phyloP scores from a whole-genome alignment of 2,329 filamentous ascomycete genomes.

The Mycosphaerella sp. region DNA sequence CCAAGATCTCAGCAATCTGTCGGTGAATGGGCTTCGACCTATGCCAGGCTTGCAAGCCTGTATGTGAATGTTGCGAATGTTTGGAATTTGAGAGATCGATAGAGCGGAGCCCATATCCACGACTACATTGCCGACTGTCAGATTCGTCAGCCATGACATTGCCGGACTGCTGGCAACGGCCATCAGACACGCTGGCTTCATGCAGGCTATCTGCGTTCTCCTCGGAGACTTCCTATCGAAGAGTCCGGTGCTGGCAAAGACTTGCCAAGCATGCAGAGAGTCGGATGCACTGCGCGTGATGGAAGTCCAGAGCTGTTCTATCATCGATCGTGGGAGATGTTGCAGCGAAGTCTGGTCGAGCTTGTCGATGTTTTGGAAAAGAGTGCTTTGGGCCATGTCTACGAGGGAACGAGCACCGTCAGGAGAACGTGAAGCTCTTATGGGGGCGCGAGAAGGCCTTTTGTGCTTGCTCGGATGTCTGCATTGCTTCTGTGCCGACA shows the following conservation, averaged over 20 bases:
- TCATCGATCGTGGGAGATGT: slow-evolving; percentile 7
- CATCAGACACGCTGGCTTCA: neutral
- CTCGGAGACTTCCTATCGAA: neutral
- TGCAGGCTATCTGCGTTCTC: neutral
- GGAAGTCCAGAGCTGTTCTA: slow-evolving; percentile 18
- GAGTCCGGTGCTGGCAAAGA: slow-evolving; percentile 6
- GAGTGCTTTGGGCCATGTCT: slow-evolving; percentile 12
- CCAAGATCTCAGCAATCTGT: slow-evolving; percentile 23
- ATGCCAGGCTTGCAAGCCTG: neutral
- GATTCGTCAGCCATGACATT: slow-evolving; percentile 20
- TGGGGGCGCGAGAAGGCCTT: neutral
- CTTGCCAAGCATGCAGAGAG: slow-evolving; percentile 2
- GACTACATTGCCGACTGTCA: slow-evolving; percentile 13
- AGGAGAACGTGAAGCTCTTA: neutral
- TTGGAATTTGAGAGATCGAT: neutral
- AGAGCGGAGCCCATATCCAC: neutral
- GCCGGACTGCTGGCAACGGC: neutral
- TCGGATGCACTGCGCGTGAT: neutral
- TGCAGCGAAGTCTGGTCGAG: slow-evolving; percentile 16
- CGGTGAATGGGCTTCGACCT: slow-evolving; percentile 6
- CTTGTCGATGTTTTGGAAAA: slow-evolving; percentile 16
- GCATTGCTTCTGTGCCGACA: neutral
- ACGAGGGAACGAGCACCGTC: slow-evolving; percentile 10
- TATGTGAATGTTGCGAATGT: slow-evolving; percentile 18
- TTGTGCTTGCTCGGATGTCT: neutral